Evolutionary conservation across 352 stramenopile genomes (phyloP).

Genomic region (Phytopythium oedochilum): DNA sequence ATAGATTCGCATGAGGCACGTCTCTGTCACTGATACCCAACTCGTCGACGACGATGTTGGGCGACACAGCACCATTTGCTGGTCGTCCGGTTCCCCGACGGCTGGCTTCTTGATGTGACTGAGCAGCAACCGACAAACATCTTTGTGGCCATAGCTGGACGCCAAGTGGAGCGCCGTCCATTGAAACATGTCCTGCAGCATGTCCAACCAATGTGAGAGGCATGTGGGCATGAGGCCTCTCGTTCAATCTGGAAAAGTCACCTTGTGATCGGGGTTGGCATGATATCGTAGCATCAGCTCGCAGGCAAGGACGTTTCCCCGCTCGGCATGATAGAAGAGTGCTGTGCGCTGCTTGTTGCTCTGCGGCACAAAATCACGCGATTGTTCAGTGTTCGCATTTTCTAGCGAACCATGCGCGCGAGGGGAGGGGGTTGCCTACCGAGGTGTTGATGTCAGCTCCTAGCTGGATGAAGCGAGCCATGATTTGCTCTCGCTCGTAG

Average conservation of each 20-base stretch:
- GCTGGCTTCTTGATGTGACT: constrained; percentile 12
- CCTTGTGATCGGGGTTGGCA: constrained; percentile 36
- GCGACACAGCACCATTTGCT: constrained; percentile 30
- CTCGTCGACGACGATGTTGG: constrained; percentile 25
- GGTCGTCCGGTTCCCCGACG: constrained; percentile 19
- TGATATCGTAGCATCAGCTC: constrained; percentile 31
- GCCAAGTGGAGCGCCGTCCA: constrained; percentile 44
- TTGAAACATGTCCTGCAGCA: constrained; percentile 25
- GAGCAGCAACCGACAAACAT: constrained; percentile 32
- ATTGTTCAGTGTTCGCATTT: not conserved
- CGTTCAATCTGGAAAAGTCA: not conserved
- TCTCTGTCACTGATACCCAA: constrained; percentile 37
- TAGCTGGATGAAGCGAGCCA: constrained; percentile 28
- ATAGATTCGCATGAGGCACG: constrained; percentile 42
- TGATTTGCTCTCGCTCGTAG: constrained; percentile 29
- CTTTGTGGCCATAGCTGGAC: constrained; percentile 33
- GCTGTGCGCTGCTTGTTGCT: constrained; percentile 38
- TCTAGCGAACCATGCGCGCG: not conserved
- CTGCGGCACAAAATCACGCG: constrained; percentile 8
- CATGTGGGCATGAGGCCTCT: too few species aligned
- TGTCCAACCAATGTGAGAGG: not conserved
- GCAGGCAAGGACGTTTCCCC: constrained; percentile 36
- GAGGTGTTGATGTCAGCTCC: constrained; percentile 19
- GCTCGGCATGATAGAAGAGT: constrained; percentile 40
- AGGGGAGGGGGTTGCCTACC: constrained; percentile 5